Percentiles rank a stretch among this genome's conserved stretches.
Evolutionary conservation across 805 yeast genomes (phyloP).

Genomic region (Suhomyces emberorum): DNA sequence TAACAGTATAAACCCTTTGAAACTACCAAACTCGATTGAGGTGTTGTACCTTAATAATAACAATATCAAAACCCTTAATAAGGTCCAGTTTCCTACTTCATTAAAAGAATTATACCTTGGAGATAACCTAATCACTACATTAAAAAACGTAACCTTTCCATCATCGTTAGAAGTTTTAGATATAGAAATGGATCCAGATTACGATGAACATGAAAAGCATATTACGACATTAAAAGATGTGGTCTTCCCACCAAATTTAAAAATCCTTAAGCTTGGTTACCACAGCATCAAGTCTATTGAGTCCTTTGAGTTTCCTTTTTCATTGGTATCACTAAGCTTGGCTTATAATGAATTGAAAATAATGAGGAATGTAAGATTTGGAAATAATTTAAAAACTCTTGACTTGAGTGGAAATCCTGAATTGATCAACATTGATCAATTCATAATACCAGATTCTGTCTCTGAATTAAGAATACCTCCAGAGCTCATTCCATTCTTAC

Average conservation of each 20-base stretch:
- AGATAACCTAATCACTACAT: slow-evolving; percentile 41
- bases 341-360: slow-evolving; percentile 39
- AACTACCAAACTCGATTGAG: slow-evolving; percentile 39
- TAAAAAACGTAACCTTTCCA: slow-evolving; percentile 43
- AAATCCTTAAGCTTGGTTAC: slow-evolving; percentile 35
- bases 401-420: slow-evolving; percentile 44
- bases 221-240: slow-evolving; percentile 42
- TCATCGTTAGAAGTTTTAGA: slow-evolving; percentile 36
- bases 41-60: slow-evolving; percentile 35
- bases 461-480: slow-evolving; percentile 35
- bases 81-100: slow-evolving; percentile 37
- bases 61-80: slow-evolving; percentile 43
- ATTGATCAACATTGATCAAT: slow-evolving; percentile 34
- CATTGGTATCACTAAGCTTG: slow-evolving; percentile 29
- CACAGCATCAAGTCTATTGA: slow-evolving; percentile 39
- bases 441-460: slow-evolving; percentile 36
- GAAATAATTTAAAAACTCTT: slow-evolving; percentile 28
- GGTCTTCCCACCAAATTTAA: slow-evolving; percentile 32
- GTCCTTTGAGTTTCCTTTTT: slow-evolving; percentile 36
- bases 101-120: slow-evolving; percentile 38
- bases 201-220: slow-evolving; percentile 40
- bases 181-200: slow-evolving; percentile 40
- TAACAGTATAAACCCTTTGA: slow-evolving; percentile 43
- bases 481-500: slow-evolving; percentile 32
- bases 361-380: slow-evolving; percentile 36